Evolutionary conservation across 192 early-diverging fungal genomes (phyloP).

Genomic region (Dissophora ornata): DNA sequence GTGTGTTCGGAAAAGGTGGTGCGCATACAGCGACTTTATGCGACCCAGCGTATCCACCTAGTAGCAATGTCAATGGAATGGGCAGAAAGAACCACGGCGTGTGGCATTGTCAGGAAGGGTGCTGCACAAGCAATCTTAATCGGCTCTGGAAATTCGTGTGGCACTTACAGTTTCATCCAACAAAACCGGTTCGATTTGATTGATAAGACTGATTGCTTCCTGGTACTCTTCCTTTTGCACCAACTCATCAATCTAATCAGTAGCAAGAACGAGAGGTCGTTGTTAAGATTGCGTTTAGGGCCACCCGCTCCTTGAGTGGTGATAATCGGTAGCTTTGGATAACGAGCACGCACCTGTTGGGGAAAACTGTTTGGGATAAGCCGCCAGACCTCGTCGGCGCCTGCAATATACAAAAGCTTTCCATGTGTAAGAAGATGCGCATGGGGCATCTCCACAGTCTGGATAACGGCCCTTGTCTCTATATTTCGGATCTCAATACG

Average conservation of each 20-base stretch:
- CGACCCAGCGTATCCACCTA: slow-evolving; percentile 67
- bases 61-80: too few relatives aligned
- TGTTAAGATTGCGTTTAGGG: background rate
- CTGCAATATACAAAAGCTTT: slow-evolving; percentile 79
- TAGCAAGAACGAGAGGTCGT: slow-evolving; percentile 32
- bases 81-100: background rate
- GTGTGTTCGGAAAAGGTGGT: slow-evolving; percentile 73
- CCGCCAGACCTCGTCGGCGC: slow-evolving; percentile 75
- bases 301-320: too few relatives aligned
- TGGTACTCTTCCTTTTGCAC: slow-evolving; percentile 76
- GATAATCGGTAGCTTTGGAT: too few relatives aligned
- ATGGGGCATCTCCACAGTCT: slow-evolving; percentile 77
- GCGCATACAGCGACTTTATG: slow-evolving; percentile 75
- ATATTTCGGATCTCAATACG: slow-evolving; percentile 91
- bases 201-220: slow-evolving; percentile 80
- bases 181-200: slow-evolving; percentile 78
- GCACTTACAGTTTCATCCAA: slow-evolving; percentile 70
- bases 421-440: slow-evolving; percentile 75
- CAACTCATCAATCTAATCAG: slow-evolving; percentile 74
- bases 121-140: too few relatives aligned
- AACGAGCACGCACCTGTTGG: slow-evolving; percentile 61
- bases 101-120: background rate
- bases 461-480: slow-evolving; percentile 83
- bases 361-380: slow-evolving; percentile 71
- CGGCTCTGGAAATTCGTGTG: too few relatives aligned